A percentile compares a stretch with the other conserved stretches of the same genome.
phyloP scores from a whole-genome alignment of 169 alveolate species.

The Plasmodium coatneyi region DNA sequence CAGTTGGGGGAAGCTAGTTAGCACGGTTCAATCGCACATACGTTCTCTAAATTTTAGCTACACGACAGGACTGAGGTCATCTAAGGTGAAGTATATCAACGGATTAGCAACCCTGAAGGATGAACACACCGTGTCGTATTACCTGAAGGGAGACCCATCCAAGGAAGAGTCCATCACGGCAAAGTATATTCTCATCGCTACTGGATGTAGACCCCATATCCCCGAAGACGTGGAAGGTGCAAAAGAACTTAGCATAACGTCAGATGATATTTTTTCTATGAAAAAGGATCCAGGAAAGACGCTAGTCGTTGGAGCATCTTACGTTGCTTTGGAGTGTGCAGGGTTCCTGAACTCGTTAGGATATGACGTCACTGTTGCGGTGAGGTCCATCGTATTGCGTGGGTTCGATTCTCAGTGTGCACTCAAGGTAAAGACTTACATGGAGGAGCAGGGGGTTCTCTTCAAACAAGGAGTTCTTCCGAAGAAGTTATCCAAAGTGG shows the following conservation, averaged over 20 bases:
- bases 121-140: constrained; percentile 77
- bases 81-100: constrained; percentile 91
- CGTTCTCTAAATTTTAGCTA: constrained; percentile 94
- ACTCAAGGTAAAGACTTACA: constrained; percentile 85
- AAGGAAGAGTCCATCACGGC: constrained; percentile 87
- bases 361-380: constrained; percentile 91
- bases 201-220: constrained; percentile 96
- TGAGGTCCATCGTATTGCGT: constrained; percentile 94
- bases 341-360: constrained; percentile 96
- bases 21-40: constrained; percentile 92
- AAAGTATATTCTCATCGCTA: constrained; percentile 92
- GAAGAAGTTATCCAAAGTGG: constrained; percentile 86
- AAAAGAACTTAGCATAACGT: constrained; percentile 93
- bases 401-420: constrained; percentile 97
- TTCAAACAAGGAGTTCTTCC: constrained; percentile 92
- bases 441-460: constrained; percentile 93
- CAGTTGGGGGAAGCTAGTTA: constrained; percentile 90
- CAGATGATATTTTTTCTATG: constrained; percentile 96
- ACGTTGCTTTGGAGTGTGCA: constrained; percentile 98
- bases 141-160: constrained; percentile 79
- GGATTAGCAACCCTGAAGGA: constrained; percentile 83
- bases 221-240: constrained; percentile 94
- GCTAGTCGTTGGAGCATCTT: constrained; percentile 97
- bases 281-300: constrained; percentile 94
- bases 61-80: constrained; percentile 89